Evolutionary conservation across 2,329 filamentous ascomycete species (phyloP), one percentile per base, ranked within the genome.

Genomic region (Cylindrodendrum hubeiense): DNA sequence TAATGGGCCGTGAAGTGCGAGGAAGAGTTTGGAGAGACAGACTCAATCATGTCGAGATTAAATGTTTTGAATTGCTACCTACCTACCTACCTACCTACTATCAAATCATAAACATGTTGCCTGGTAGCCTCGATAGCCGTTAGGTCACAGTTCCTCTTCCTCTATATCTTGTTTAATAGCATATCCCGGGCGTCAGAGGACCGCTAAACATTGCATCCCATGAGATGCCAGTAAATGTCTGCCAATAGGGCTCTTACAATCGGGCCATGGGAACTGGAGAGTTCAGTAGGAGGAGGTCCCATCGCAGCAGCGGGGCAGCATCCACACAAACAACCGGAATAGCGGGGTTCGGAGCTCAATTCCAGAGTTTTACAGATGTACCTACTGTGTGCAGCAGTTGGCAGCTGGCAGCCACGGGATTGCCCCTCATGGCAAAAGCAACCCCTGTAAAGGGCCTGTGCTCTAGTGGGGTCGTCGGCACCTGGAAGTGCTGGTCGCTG

Each of bases 371-470:
- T 19, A n/a, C n/a, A n/a, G n/a, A n/a, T n/a, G n/a, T n/a, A n/a
- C n/a, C n/a, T n/a, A n/a, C 6, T 39, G 37, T n/a, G 37, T n/a
- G 15, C 15, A 39, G 15, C 15, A 39, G 15, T 37, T 37, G 15
- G 34, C 34, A 17, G 15, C 37, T 39, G 37, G 17, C 33, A 34
- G 19, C 22, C 22, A n/a, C 13, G n/a, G 37, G 24, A 21, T 43
- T 33, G 43, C 52, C 52, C 46, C 33, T 51, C 52, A 21, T 52
- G 50, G 52, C 47, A 58, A 63, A 52, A 28, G 37, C 1, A 13
- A 41, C 66, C 70, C 71, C 57, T 69, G 65, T 67, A 66, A 57
- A 39, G 51, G 59, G 53, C 54, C 66, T 69, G 52, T 52, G 56
- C 43, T 67, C 52, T 41, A 66, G 69, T 69, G 71, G 71, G 9